Evolutionary conservation across 805 yeast genomes (phyloP).

Genomic region (Kuraishia piskuri): DNA sequence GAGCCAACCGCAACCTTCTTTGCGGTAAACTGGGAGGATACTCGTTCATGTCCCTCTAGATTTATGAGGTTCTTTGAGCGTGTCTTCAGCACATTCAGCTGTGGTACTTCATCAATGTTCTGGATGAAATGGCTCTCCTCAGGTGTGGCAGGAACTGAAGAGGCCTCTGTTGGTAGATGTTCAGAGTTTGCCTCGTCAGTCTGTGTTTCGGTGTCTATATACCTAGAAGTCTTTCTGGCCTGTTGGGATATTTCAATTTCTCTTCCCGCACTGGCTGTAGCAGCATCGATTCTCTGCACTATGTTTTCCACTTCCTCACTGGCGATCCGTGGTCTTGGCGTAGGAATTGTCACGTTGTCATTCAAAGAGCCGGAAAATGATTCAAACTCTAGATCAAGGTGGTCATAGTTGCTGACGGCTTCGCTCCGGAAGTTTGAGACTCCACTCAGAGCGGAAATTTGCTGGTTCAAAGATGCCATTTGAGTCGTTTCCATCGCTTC

Average conservation of each 20-base stretch:
- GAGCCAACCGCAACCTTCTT: constrained; percentile 9
- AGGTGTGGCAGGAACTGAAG: neutral
- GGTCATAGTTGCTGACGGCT: constrained; percentile 13
- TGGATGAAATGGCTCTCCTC: neutral
- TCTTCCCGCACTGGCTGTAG: neutral
- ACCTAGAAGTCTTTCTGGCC: neutral
- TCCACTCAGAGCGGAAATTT: neutral
- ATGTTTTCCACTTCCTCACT: neutral
- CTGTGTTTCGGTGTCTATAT: neutral
- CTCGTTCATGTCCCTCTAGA: constrained; percentile 7
- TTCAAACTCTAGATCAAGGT: constrained; percentile 23
- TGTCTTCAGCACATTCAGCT: constrained; percentile 3
- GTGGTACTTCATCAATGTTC: constrained; percentile 1
- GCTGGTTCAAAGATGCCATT: neutral
- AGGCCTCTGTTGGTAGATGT: neutral
- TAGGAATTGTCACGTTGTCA: constrained; percentile 11
- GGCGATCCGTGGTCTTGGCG: neutral
- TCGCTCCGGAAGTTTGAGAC: constrained; percentile 3
- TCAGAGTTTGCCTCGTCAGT: neutral
- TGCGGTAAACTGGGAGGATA: constrained; percentile 18
- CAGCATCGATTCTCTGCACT: neutral
- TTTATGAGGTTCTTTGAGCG: constrained; percentile 1
- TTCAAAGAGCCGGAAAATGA: constrained; percentile 21
- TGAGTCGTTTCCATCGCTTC: neutral
- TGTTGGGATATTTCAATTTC: neutral